Evolutionary conservation across 202 grass and related monocot species (phyloP).

Genomic region (Schoenoplectus tabernaemontani): DNA sequence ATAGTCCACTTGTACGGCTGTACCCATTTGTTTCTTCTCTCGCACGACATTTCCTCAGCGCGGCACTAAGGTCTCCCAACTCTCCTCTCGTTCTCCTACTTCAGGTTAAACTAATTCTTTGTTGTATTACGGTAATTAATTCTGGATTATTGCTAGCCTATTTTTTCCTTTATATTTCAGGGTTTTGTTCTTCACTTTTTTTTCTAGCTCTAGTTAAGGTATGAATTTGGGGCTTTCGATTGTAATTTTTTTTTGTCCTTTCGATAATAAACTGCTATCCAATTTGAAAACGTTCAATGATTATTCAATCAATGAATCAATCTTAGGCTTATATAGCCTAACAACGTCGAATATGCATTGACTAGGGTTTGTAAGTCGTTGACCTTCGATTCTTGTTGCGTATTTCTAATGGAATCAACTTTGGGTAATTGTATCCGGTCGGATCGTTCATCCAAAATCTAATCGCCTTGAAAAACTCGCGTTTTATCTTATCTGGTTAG

Average conservation of each 20-base stretch:
- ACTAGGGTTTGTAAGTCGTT: slow-evolving; percentile 7
- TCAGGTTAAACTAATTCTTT: background rate
- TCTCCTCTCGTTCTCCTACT: background rate
- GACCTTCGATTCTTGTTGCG: background rate
- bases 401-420: background rate
- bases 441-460: background rate
- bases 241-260: background rate
- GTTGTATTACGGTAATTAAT: background rate
- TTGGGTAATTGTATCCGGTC: background rate
- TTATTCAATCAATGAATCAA: background rate
- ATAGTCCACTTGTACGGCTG: background rate
- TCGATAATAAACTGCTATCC: no score
- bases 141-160: background rate
- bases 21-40: background rate
- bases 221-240: background rate
- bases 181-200: background rate
- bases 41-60: background rate
- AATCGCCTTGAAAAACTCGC: background rate
- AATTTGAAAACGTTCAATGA: background rate
- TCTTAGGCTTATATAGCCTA: background rate
- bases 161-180: slow-evolving; percentile 2
- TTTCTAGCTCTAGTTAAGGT: background rate
- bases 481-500: background rate
- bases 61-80: background rate
- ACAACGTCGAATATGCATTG: background rate